Evolutionary conservation across 2,329 filamentous ascomycete genomes (phyloP).

Genomic region (Blastomyces parvus): DNA sequence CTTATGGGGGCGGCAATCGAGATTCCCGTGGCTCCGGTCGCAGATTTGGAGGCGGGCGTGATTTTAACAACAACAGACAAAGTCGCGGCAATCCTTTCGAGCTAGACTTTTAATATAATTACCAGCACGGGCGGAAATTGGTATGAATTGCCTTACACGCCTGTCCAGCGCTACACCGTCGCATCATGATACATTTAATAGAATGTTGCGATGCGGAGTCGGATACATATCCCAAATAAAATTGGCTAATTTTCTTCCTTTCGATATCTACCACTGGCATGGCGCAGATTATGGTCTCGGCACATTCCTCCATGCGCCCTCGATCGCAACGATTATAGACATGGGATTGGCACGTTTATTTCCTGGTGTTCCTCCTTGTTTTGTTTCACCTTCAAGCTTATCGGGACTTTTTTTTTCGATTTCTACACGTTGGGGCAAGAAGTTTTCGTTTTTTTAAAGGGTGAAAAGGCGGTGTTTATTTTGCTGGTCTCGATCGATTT

Average conservation of each 20-base stretch:
- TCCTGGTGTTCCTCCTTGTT: background rate
- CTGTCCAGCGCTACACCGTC: background rate
- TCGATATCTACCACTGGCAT: background rate
- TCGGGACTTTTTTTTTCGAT: background rate
- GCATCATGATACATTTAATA: background rate
- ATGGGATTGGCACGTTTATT: background rate
- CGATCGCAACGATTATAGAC: background rate
- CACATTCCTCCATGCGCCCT: background rate
- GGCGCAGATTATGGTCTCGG: background rate
- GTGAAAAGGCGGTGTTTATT: constrained; percentile 3
- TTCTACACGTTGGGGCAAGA: background rate
- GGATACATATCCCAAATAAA: background rate
- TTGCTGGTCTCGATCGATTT: background rate
- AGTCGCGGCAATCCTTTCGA: background rate
- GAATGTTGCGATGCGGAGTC: background rate
- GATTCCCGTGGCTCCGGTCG: background rate
- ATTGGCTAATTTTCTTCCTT: background rate
- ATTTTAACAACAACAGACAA: background rate
- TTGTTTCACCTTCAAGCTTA: background rate
- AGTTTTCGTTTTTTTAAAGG: background rate
- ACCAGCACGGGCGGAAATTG: background rate
- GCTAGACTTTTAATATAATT: background rate
- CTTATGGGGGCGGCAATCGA: background rate
- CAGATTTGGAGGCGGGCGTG: constrained; percentile 1
- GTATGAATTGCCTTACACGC: too few species aligned